Evolutionary conservation across 2,329 filamentous ascomycete genomes (phyloP).

Genomic region (Fusarium miscanthi): DNA sequence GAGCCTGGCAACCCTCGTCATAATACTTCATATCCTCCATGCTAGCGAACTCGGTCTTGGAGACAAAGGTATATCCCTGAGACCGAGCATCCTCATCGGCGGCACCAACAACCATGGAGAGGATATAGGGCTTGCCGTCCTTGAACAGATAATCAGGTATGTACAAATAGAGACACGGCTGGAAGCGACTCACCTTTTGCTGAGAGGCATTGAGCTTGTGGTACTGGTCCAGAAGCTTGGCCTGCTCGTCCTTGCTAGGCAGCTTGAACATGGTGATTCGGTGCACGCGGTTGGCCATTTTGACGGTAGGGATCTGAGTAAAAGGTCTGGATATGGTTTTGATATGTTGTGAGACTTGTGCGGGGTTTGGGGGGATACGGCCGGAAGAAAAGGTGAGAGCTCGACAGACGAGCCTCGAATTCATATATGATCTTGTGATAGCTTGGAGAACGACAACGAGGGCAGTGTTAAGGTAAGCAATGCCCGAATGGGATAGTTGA

Average conservation of each 20-base stretch:
- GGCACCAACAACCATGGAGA: constrained; percentile 64
- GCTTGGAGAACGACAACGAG: neutral
- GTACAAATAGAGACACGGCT: neutral
- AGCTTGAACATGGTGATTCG: constrained; percentile 67
- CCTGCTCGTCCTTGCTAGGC: constrained; percentile 56
- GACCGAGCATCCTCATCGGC: constrained; percentile 68
- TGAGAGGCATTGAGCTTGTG: constrained; percentile 53
- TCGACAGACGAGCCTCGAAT: constrained; percentile 14
- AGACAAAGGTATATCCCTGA: constrained; percentile 73
- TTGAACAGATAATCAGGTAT: constrained; percentile 47
- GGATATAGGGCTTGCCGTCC: constrained; percentile 79
- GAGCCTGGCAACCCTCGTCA: constrained; percentile 64
- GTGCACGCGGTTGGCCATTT: constrained; percentile 58
- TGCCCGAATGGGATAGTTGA: neutral
- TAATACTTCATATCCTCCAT: constrained; percentile 78
- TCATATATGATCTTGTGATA: constrained; percentile 30
- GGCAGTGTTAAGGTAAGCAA: neutral
- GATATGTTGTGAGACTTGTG: neutral
- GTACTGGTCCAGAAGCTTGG: constrained; percentile 59
- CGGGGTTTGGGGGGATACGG: neutral
- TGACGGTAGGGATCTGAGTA: constrained; percentile 19
- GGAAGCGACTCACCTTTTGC: constrained; percentile 53
- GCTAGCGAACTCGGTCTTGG: constrained; percentile 71
- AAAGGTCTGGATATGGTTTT: constrained; percentile 6
- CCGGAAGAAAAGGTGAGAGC: neutral